Conservation (phyloP, 2,329 filamentous ascomycete genomes). For the Calonectria leucothoes region DNA sequence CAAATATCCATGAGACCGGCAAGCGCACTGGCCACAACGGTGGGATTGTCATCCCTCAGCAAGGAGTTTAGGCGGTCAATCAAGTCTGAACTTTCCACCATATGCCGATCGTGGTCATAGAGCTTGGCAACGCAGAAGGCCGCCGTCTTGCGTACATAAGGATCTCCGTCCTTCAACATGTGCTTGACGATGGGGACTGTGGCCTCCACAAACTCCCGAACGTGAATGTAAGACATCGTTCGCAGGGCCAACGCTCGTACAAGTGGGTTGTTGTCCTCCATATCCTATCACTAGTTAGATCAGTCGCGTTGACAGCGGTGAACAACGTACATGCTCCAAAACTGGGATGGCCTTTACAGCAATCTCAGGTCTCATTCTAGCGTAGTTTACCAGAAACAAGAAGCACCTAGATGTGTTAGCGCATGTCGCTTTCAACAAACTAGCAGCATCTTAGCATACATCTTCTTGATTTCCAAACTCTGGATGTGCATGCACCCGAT, state of each 20-base stretch:
- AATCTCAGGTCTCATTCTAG: constrained; percentile 92
- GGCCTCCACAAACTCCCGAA: constrained; percentile 93
- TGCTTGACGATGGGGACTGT: constrained; percentile 87
- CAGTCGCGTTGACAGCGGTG: neutral
- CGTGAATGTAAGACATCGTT: constrained; percentile 98
- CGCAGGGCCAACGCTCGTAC: constrained; percentile 92
- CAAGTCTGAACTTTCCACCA: constrained; percentile 91
- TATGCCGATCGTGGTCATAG: constrained; percentile 92
- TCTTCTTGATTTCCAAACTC: constrained; percentile 99
- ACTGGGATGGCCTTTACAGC: constrained; percentile 93
- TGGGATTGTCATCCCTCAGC: constrained; percentile 95
- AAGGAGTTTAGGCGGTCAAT: constrained; percentile 92
- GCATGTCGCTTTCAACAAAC: neutral
- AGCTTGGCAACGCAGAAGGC: constrained; percentile 97
- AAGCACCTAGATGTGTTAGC: constrained; percentile 79
- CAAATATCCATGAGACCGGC: constrained; percentile 96
- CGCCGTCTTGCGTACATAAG: constrained; percentile 97
- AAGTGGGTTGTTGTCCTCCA: constrained; percentile 92
- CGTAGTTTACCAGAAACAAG: constrained; percentile 96
- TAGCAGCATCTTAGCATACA: constrained; percentile 65
- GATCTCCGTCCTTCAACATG: constrained; percentile 86
- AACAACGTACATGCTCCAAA: constrained; percentile 74
- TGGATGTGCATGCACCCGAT: constrained; percentile 95
- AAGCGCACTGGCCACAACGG: constrained; percentile 93
- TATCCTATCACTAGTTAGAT: constrained; percentile 71